Evolutionary conservation across 169 alveolate species (phyloP).

Genomic region (Cyclospora cayetanensis): DNA sequence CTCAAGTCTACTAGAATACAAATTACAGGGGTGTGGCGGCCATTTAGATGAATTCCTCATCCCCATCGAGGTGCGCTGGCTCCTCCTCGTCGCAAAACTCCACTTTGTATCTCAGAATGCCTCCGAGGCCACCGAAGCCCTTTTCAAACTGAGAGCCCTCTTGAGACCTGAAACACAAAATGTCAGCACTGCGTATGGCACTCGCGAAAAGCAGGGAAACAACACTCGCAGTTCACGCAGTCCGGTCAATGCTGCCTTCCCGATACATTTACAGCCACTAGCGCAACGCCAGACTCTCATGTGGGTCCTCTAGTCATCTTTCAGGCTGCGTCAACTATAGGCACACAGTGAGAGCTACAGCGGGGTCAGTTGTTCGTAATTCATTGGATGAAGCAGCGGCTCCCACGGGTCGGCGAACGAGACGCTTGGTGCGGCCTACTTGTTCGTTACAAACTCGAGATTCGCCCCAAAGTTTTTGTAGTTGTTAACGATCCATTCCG

Average conservation of each 20-base stretch:
- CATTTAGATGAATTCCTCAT: slow-evolving; percentile 68
- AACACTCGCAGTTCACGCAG: background rate
- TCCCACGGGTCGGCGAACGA: too few relatives aligned
- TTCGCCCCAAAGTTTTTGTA: slow-evolving; percentile 95
- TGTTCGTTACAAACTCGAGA: slow-evolving; percentile 96
- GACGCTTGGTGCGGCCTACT: too few relatives aligned
- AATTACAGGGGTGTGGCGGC: too few relatives aligned
- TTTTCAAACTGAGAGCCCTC: slow-evolving; percentile 98
- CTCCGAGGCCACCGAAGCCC: slow-evolving; percentile 99
- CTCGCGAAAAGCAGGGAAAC: background rate
- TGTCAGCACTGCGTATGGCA: background rate
- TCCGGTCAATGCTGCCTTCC: background rate
- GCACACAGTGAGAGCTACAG: too few relatives aligned
- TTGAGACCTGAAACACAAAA: slow-evolving; percentile 80
- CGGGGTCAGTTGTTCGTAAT: too few relatives aligned
- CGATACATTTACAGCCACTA: background rate
- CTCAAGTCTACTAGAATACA: too few relatives aligned
- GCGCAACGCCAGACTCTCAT: too few relatives aligned
- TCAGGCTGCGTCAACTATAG: too few relatives aligned
- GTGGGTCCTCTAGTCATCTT: too few relatives aligned
- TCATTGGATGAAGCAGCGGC: too few relatives aligned
- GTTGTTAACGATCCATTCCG: slow-evolving; percentile 98
- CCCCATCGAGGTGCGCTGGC: slow-evolving; percentile 39
- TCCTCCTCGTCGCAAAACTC: slow-evolving; percentile 71
- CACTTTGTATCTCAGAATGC: slow-evolving; percentile 93